Evolutionary conservation across 1,284 basidiomycete species (phyloP).

Genomic region (Rhodotorula sp.): DNA sequence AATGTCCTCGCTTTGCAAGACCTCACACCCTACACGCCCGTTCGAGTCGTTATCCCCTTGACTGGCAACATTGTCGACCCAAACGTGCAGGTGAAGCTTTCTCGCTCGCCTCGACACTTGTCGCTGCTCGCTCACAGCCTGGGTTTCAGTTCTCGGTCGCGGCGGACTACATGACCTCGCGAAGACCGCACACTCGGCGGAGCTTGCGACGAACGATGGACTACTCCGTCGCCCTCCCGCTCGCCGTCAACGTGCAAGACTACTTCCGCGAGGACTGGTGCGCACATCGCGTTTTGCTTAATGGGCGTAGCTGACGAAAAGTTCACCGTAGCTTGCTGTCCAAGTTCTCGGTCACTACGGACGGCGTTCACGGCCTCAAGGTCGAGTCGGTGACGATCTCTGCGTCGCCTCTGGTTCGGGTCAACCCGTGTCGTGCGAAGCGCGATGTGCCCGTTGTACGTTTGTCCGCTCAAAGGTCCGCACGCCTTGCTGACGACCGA

Average conservation of each 20-base stretch:
- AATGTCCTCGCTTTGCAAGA: constrained; percentile 5
- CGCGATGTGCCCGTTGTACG: constrained; percentile 19
- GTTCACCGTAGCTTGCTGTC: constrained; percentile 63
- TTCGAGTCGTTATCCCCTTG: constrained; percentile 22
- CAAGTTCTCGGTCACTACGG: constrained; percentile 72
- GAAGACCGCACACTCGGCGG: constrained; percentile 59
- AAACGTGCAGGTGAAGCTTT: constrained; percentile 4
- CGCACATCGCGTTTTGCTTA: constrained; percentile 11
- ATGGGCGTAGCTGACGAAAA: not conserved
- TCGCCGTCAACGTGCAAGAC: constrained; percentile 80
- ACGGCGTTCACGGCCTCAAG: constrained; percentile 67
- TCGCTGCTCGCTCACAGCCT: not conserved
- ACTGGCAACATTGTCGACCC: constrained; percentile 10
- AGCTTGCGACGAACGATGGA: constrained; percentile 57
- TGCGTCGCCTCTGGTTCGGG: constrained; percentile 33
- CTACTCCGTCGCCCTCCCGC: constrained; percentile 66
- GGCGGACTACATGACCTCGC: constrained; percentile 62
- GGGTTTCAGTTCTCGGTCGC: constrained; percentile 56
- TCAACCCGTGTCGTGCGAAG: constrained; percentile 26
- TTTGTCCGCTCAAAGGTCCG: constrained; percentile 44
- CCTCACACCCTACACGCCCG: constrained; percentile 5
- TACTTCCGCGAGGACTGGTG: constrained; percentile 72
- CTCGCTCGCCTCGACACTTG: not conserved
- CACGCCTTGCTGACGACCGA: not conserved
- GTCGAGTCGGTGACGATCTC: constrained; percentile 61